Evolutionary conservation across 2,329 filamentous ascomycete genomes (phyloP).

Genomic region (Cladophialophora psammophila): DNA sequence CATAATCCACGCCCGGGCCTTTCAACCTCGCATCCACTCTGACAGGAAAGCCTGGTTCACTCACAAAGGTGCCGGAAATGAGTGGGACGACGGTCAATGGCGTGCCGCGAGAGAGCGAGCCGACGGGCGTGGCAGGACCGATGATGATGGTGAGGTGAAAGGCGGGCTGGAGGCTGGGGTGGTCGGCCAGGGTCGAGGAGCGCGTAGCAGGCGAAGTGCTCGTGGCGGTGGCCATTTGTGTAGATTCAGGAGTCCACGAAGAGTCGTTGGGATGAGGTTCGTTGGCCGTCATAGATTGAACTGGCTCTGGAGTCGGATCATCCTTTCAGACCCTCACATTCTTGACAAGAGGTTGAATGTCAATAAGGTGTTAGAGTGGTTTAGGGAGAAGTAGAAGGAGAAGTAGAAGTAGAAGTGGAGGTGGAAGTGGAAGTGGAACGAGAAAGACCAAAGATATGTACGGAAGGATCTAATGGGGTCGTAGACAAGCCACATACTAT

Average conservation of each 20-base stretch:
- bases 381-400: not conserved
- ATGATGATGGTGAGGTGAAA: conserved; percentile 49
- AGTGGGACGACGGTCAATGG: conserved; percentile 51
- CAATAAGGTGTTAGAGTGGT: not conserved
- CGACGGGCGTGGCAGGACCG: conserved; percentile 14
- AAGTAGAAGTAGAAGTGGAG: not conserved
- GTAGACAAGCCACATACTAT: not conserved
- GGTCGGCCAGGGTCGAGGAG: conserved; percentile 45
- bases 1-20: conserved; percentile 53
- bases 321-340: not conserved
- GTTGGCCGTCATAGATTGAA: not conserved
- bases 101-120: conserved; percentile 48
- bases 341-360: not conserved
- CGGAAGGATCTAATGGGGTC: not conserved
- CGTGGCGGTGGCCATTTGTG: not conserved
- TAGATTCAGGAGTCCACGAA: too few species aligned
- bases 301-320: not conserved
- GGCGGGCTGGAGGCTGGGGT: conserved; percentile 50
- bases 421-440: not conserved
- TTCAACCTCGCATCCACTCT: conserved; percentile 49
- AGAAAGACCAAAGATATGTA: not conserved
- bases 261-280: not conserved
- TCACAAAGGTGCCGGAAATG: conserved; percentile 47
- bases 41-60: conserved; percentile 47
- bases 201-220: conserved; percentile 6